Base-by-base conservation (phyloP, 345 rosid genomes). In the Adansonia digitata region DNA sequence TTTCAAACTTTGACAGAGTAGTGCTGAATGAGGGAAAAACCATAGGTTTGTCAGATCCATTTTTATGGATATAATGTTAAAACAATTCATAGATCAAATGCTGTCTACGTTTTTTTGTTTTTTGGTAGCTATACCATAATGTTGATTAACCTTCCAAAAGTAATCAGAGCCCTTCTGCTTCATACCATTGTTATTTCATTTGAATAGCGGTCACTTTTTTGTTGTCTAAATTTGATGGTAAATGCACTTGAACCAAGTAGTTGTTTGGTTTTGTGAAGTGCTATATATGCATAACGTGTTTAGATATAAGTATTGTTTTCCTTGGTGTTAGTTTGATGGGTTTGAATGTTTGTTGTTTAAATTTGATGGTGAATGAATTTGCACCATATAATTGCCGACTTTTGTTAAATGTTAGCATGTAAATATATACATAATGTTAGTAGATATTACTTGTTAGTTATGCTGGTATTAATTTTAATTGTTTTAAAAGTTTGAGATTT, bases 1-100 rank as follows among this genome's bases (percentile, higher is more conserved):
- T 29, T 18, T 10, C 72, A 69, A 48, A 69, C 59, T 69, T 46
- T 66, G 71, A 43, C 51, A 66, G 53, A 43, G 52, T 42, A 6
- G n/a, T 15, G 71, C 35, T 43, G 35, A 24, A 66, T 40, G 52
- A 42, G 52, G 52, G 20, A 66, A 43, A 26, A 2, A 6, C 6
- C 18, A 42, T 66, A 24, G 52, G 12, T 43, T 20, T 20, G 22
- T 20, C 49, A 20, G 26, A 64, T 40, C 49, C 31, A 20, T 17
- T 40, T 27, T 27, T 39, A 27, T 62, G 15, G 15, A 62, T 18
- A 35, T 34, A 34, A 62, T 7, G 7, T n/a, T n/a, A 15, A 49
- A 49, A 17, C 4, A 39, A 35, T 63, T n/a, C 68, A 63, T 10
- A 37, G 46, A 63, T 27, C 26, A 63, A 63, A 27, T 29, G 37